These are phyloP conservation scores for Flaveria linearis DNA, from an alignment of 129 eudicot genomes.

Conservation along the genomic window DNA sequence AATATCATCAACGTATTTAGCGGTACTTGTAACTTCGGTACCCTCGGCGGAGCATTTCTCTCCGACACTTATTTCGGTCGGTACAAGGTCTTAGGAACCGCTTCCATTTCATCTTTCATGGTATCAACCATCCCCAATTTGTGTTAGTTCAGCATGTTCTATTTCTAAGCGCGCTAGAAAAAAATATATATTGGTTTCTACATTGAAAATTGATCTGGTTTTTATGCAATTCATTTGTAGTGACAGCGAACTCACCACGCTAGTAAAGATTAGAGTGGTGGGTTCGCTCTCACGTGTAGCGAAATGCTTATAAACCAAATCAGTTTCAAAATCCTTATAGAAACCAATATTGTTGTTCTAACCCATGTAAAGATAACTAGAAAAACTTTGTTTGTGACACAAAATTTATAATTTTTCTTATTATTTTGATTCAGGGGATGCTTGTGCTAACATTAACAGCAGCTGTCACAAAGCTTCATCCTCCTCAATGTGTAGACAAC, in stretches of 20 bases:
- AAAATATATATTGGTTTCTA: too few relatives aligned
- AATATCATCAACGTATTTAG: slow-evolving; percentile 39
- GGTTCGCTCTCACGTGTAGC: too few relatives aligned
- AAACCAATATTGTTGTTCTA: too few relatives aligned
- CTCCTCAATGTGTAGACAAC: slow-evolving; percentile 40
- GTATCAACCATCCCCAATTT: slow-evolving; percentile 8
- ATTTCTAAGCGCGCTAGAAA: too few relatives aligned
- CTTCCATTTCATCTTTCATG: slow-evolving; percentile 44
- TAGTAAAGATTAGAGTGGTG: too few relatives aligned
- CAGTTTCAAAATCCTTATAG: too few relatives aligned
- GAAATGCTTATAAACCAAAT: too few relatives aligned
- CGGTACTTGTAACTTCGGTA: slow-evolving; percentile 54
- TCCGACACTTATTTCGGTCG: slow-evolving; percentile 57
- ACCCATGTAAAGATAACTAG: too few relatives aligned
- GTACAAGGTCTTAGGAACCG: slow-evolving; percentile 48
- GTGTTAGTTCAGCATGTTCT: neutral
- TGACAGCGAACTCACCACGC: too few relatives aligned
- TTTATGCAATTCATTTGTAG: too few relatives aligned
- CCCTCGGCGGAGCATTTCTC: slow-evolving; percentile 51
- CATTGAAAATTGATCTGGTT: too few relatives aligned
- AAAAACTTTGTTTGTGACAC: too few relatives aligned
- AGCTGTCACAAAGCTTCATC: slow-evolving; percentile 46
- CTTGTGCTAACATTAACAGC: slow-evolving; percentile 56
- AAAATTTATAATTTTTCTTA: neutral
- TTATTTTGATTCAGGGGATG: slow-evolving; percentile 48